Base-by-base conservation (phyloP, 2,329 filamentous ascomycete species). In the Graphilbum ipis-grandicollis region DNA sequence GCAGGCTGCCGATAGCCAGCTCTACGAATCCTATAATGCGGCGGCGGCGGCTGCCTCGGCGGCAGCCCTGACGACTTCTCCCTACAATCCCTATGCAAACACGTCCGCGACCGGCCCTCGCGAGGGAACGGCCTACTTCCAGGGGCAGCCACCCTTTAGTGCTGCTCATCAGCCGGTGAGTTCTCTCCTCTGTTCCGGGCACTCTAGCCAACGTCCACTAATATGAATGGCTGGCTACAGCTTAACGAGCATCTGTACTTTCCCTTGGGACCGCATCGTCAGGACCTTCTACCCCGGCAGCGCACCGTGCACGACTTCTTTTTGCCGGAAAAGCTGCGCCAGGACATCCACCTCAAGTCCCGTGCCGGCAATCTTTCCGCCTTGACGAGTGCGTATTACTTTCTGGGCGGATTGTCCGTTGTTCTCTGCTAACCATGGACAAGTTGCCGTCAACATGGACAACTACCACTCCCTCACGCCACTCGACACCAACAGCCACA, bases 201-300 rank as follows among this genome's bases (percentile, higher is more conserved):
- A n/a, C n/a, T n/a, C n/a, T n/a, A n/a, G n/a, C n/a, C n/a, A n/a
- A n/a, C n/a, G n/a, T n/a, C n/a, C n/a, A n/a, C n/a, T 42, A n/a
- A 42, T 35, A 37, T 10, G 4, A 17, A 2, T 15, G 13, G 13
- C 23, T 8, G n/a, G n/a, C 7, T 2, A 6, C 42, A 79, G 74
- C 69, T 85, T 6, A 81, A 88, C 61, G 93, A 94, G 53, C 90
- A 98, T 54, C 68, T 93, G 12, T 98, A 98, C 55, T 82, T 84
- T 23, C 85, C 86, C 0, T 70, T 86, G 39, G 84, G 83, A 6
- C 76, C 82, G n/a, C 72, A 85, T 52, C 72, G 75, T 41, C 80
- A 88, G 43, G 84, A 84, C 44, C 65, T 93, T 22, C 65, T 81
- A 45, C 75, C 79, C 3, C 93, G 93, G 51, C 88, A 98, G 52